Evolutionary conservation across 2,329 filamentous ascomycete genomes (phyloP).

Genomic region (Botrytis byssoidea): DNA sequence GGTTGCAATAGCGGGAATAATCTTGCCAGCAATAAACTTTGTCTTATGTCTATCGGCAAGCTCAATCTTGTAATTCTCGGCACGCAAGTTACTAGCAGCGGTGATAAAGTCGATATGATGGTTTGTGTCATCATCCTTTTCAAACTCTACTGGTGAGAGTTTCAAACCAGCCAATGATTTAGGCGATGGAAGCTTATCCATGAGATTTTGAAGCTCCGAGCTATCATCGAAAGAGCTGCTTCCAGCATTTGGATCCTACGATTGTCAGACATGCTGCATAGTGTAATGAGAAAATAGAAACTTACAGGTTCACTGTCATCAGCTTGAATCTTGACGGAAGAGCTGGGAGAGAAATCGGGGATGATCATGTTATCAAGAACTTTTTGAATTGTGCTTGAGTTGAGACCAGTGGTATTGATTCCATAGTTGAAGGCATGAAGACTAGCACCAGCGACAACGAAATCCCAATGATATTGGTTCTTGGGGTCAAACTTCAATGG

Average conservation of each 20-base stretch:
- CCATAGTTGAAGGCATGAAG: constrained; percentile 97
- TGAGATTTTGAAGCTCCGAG: constrained; percentile 71
- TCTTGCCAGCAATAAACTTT: constrained; percentile 99
- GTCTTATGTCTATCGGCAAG: constrained; percentile 94
- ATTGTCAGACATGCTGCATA: constrained; percentile 31
- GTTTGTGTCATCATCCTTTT: constrained; percentile 98
- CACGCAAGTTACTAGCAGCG: constrained; percentile 91
- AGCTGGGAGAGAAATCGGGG: constrained; percentile 87
- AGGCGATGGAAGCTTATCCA: constrained; percentile 70
- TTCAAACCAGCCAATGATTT: constrained; percentile 85
- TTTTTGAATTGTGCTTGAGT: constrained; percentile 70
- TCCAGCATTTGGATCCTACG: constrained; percentile 69
- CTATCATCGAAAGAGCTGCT: constrained; percentile 63
- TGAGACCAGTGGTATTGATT: constrained; percentile 78
- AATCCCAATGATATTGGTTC: constrained; percentile 83
- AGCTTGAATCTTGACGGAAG: constrained; percentile 93
- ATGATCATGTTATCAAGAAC: constrained; percentile 92
- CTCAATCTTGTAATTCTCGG: constrained; percentile 97
- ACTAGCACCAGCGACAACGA: constrained; percentile 84
- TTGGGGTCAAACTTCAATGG: constrained; percentile 82
- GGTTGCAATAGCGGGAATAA: constrained; percentile 96
- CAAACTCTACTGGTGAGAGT: constrained; percentile 88
- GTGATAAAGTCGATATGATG: constrained; percentile 99
- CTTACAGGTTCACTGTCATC: constrained; percentile 85
- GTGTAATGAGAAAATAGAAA: constrained; percentile 25